Evolutionary conservation across 495 filamentous ascomycete genomes (phyloP).

Genomic region (Gamarada debralockiae): DNA sequence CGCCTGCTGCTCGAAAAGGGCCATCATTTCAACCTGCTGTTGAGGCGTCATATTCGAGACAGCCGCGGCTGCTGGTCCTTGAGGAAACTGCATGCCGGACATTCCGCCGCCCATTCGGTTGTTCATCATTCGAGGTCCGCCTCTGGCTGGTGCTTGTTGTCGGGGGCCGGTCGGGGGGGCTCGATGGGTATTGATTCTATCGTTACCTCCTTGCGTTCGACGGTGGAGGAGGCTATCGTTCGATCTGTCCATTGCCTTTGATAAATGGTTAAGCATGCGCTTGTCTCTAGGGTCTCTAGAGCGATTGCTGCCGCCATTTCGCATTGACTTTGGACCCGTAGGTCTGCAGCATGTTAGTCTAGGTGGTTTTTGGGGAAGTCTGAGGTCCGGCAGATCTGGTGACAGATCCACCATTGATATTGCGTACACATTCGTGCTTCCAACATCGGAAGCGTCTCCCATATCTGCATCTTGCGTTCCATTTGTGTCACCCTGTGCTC

Average conservation of each 20-base stretch:
- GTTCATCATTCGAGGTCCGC: conserved; percentile 39
- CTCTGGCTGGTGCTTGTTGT: conserved; percentile 21
- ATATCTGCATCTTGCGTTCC: conserved; percentile 58
- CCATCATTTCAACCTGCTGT: conserved; percentile 75
- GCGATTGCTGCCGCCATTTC: conserved; percentile 52
- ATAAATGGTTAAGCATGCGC: conserved; percentile 82
- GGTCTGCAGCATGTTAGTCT: conserved; percentile 53
- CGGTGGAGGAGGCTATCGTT: conserved; percentile 75
- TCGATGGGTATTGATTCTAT: conserved; percentile 75
- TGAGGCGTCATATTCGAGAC: conserved; percentile 42
- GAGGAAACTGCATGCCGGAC: conserved; percentile 29
- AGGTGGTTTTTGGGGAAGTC: background rate
- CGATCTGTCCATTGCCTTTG: conserved; percentile 77
- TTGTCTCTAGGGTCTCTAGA: conserved; percentile 47
- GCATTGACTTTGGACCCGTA: conserved; percentile 94
- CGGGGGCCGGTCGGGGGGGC: conserved; percentile 72
- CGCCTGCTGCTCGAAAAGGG: conserved; percentile 86
- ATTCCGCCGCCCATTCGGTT: conserved; percentile 42
- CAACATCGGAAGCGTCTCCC: conserved; percentile 48
- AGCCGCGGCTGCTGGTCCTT: conserved; percentile 17
- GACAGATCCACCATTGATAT: conserved; percentile 18
- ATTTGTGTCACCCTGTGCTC: background rate
- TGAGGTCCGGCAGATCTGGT: conserved; percentile 22
- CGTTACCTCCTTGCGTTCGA: conserved; percentile 59
- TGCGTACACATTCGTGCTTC: conserved; percentile 67